Evolutionary conservation across 2,329 filamentous ascomycete genomes (phyloP), one percentile per base, ranked within the genome.

Genomic region (Helminthosporium solani): DNA sequence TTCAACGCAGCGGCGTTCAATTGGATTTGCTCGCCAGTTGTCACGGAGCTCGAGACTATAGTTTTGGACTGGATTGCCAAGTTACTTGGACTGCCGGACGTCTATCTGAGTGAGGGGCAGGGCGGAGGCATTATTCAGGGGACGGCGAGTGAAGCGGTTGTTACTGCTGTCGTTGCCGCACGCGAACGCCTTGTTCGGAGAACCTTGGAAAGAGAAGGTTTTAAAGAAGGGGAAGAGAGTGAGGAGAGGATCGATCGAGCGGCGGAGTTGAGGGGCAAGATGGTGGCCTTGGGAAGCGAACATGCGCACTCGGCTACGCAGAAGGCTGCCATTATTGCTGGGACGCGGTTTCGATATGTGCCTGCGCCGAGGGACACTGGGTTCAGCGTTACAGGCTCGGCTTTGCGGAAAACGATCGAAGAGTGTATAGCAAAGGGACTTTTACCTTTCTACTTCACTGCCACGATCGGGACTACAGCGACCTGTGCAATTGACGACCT

Each of bases 51-150:
- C 38, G 92, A 97, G 76, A 96, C 91, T 0, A 80, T 96, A 19
- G 86, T 96, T 34, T 79, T 96, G 68, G 92, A 97, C 71, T 97
- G 92, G 91, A 75, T 96, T 3, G 89, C 86, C 14, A 82, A 86
- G 67, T 79, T 90, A 7, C 71, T 96, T 11, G 82, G 75, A 1
- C 75, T 97, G 19, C 90, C 92, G 0, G 72, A 79, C 9, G 86
- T 81, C 56, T 97, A 85, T 64, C 74, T 87, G 16, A 92, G 87
- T 38, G 83, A 84, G 0, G 86, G 84, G 0, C 78, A 83, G 47
- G 90, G 90, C 31, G 92, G 92, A 16, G 92, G 92, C 25, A 90
- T 96, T n/a, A 94, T 97, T 52, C 91, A 96, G 68, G 90, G 92
- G 18, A 90, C 85, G 27, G 91, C 92, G 0, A 90, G 86, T 48